A percentile compares a stretch with the other conserved stretches of the same genome.
Conservation (phyloP, 202 grass and related monocot genomes). For the Elaeis oleifera region DNA sequence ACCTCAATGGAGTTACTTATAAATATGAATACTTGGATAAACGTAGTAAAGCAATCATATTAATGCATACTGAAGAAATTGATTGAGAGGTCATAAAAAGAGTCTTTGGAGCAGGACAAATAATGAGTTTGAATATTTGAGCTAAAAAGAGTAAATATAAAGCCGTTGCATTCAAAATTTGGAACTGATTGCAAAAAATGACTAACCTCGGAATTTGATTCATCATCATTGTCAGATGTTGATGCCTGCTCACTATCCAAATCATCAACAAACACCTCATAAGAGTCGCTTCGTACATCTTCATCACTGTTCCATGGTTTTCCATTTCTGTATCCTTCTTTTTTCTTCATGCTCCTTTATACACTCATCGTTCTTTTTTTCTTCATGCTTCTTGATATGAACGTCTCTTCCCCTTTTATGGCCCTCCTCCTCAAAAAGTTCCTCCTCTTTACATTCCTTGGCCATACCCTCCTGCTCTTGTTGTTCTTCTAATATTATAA, state of each 20-base stretch:
- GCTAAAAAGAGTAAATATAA: constrained; percentile 11
- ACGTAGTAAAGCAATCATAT: no score
- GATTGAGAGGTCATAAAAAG: no score
- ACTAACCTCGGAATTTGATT: constrained; percentile 44
- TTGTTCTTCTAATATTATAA: constrained; percentile 23
- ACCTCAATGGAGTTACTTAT: no score
- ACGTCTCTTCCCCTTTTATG: constrained; percentile 12
- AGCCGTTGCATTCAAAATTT: neutral
- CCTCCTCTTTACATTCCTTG: constrained; percentile 27
- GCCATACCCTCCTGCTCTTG: constrained; percentile 11
- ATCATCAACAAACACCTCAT: constrained; percentile 32
- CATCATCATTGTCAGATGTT: constrained; percentile 25
- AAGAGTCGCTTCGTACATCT: constrained; percentile 26
- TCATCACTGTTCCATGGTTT: constrained; percentile 23
- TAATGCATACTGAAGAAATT: no score
- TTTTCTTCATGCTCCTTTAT: constrained; percentile 10
- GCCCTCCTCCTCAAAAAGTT: neutral
- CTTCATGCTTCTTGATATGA: constrained; percentile 11
- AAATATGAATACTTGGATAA: no score
- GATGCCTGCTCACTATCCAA: constrained; percentile 38
- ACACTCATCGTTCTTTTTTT: neutral
- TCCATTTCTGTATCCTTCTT: constrained; percentile 2
- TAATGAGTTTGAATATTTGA: neutral
- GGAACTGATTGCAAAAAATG: constrained; percentile 1
- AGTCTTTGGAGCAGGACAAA: constrained; percentile 1